A percentile compares a stretch with the other conserved stretches of the same genome.
Conservation (phyloP, 352 stramenopile species). For the Ophiocytium majus region DNA sequence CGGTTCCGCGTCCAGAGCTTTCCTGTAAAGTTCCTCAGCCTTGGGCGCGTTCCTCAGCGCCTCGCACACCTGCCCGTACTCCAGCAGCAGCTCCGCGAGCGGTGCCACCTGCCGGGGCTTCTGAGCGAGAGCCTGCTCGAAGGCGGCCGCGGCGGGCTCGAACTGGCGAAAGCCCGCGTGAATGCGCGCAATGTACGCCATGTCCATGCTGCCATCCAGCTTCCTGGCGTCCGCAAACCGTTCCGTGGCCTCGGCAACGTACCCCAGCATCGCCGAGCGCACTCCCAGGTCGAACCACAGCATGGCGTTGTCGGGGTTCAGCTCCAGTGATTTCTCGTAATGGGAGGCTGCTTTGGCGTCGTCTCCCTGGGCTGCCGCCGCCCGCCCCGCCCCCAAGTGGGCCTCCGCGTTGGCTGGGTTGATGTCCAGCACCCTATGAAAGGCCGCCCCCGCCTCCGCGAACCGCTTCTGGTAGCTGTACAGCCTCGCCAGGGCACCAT, state of each 20-base stretch:
- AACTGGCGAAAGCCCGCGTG: background rate
- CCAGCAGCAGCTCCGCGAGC: slow-evolving; percentile 16
- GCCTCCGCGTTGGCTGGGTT: slow-evolving; percentile 32
- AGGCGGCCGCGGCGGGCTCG: background rate
- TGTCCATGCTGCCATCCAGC: slow-evolving; percentile 41
- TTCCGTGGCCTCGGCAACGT: background rate
- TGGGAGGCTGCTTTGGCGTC: slow-evolving; percentile 29
- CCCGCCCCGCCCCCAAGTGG: slow-evolving; percentile 35
- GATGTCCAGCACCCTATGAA: slow-evolving; percentile 26
- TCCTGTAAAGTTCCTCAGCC: slow-evolving; percentile 27
- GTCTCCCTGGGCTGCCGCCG: slow-evolving; percentile 31
- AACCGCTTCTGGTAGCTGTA: slow-evolving; percentile 34
- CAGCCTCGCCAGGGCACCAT: slow-evolving; percentile 49
- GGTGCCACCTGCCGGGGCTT: background rate
- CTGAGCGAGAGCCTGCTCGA: background rate
- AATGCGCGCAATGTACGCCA: slow-evolving; percentile 7
- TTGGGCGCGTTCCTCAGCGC: slow-evolving; percentile 26
- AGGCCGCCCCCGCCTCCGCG: background rate
- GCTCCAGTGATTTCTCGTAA: slow-evolving; percentile 36
- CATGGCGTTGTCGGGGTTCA: slow-evolving; percentile 35
- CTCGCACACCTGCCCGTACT: slow-evolving; percentile 45
- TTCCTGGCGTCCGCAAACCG: slow-evolving; percentile 25
- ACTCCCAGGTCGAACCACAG: slow-evolving; percentile 49
- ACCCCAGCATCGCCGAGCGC: slow-evolving; percentile 17
- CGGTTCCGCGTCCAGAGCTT: slow-evolving; percentile 28